Evolutionary conservation across 2,329 filamentous ascomycete genomes (phyloP), one percentile per base, ranked within the genome.

Genomic region (Trichoderma citrinoviride): DNA sequence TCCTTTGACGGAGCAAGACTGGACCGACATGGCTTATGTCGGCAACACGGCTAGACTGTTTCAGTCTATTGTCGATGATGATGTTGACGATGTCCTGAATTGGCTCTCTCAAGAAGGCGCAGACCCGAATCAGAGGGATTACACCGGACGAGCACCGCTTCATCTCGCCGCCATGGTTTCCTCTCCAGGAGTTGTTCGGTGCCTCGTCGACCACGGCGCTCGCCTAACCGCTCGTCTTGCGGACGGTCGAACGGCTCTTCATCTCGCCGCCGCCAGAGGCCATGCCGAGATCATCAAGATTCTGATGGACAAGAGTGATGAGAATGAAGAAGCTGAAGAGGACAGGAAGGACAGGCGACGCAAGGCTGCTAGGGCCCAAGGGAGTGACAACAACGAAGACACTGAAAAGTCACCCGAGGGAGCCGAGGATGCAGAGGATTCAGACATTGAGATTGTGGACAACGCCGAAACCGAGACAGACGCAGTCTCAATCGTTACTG

Each of bases 11-110:
- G 87, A 92, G 47, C 83, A 91, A 57, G 91, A 95, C 72, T 96
- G 92, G 91, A 95, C 92, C 0, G 90, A 93, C 68, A 95, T 96
- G 91, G 91, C 92, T 0, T 96, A 96, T 69, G 83, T 96, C 41
- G 90, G 91, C 12, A 91, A 93, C 69, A 93, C 91, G 1, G 87
- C 86, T 43, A 82, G 85, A 17, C 81, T 96, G 2, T 96, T 91
- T 71, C 89, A 93, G 72, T 92, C 90, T 0, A 96, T 96, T 65
- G 86, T 93, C 4, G 87, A 93, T 69, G 81, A 84, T 1, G 88
- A 96, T 74, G 70, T 89, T 3, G 87, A 91, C 43, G 83, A 86
- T 67, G 89, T 96, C 3, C 76, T 86, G 69, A 85, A 87, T 68
- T 96, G 91, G 88, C 81, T 87, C 25, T 77, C 80, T 5, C 86